phyloP scores from a whole-genome alignment of 2,329 filamentous ascomycete species.

The Grosmannia clavigera region DNA sequence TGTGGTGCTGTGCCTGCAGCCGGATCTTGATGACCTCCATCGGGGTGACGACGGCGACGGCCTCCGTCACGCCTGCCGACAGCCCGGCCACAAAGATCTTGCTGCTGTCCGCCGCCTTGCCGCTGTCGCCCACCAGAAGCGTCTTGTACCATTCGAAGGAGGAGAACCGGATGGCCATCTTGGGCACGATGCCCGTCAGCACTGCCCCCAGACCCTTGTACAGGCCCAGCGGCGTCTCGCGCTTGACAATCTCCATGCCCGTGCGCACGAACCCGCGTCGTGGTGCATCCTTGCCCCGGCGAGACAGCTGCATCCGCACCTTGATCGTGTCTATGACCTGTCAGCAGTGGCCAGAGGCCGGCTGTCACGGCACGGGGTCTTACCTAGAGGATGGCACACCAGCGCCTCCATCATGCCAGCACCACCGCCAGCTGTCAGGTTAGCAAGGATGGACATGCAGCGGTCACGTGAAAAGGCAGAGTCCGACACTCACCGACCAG shows the following conservation, averaged over 20 bases:
- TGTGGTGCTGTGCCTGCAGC: constrained; percentile 94
- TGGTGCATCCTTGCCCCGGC: constrained; percentile 71
- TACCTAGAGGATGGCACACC: constrained; percentile 85
- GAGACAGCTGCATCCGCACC: constrained; percentile 97
- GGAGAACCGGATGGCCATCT: constrained; percentile 98
- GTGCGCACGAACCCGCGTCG: constrained; percentile 81
- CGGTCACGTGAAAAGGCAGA: neutral
- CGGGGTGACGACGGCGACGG: constrained; percentile 87
- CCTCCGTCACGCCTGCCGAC: constrained; percentile 87
- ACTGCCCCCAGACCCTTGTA: constrained; percentile 99
- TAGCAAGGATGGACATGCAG: neutral
- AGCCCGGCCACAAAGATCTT: constrained; percentile 67
- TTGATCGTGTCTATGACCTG: constrained; percentile 71
- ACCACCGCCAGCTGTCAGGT: constrained; percentile 66
- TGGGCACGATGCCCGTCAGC: constrained; percentile 89
- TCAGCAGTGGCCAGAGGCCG: neutral
- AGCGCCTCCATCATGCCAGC: constrained; percentile 99
- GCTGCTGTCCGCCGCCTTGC: constrained; percentile 49
- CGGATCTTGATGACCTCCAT: constrained; percentile 99
- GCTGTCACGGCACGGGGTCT: constrained; percentile 12
- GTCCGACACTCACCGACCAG: constrained; percentile 57
- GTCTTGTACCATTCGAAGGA: constrained; percentile 96
- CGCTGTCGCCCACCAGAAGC: constrained; percentile 54
- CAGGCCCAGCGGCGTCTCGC: constrained; percentile 81
- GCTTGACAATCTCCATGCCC: constrained; percentile 72